Conservation (phyloP, 495 filamentous ascomycete genomes). For the Tuber borchii region DNA sequence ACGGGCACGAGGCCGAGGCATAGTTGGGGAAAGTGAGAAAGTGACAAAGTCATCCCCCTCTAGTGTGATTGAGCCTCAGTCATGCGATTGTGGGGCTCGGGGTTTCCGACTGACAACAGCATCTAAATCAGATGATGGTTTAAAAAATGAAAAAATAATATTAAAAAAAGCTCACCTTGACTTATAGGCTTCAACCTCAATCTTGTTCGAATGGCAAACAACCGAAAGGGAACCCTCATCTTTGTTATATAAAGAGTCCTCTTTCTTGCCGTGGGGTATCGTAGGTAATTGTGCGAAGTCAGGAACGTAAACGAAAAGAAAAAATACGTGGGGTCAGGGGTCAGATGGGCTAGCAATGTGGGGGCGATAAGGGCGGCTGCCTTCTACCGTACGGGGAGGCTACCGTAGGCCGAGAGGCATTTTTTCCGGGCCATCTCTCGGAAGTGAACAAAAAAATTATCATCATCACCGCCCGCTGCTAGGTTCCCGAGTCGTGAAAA, state of each 20-base stretch:
- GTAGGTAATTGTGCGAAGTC: background rate
- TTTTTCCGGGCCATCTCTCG: background rate
- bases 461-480: background rate
- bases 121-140: background rate
- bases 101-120: background rate
- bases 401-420: background rate
- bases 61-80: background rate
- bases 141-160: background rate
- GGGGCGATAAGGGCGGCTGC: background rate
- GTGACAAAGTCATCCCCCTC: background rate
- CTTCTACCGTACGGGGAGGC: background rate
- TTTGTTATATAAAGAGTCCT: background rate
- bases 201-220: background rate
- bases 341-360: background rate
- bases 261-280: background rate
- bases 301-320: background rate
- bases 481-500: background rate
- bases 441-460: background rate
- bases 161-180: background rate
- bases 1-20: background rate
- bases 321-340: background rate
- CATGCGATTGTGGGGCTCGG: background rate
- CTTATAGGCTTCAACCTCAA: background rate
- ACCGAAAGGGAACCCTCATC: background rate
- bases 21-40: background rate